These are phyloP conservation scores for Neurospora africana DNA, from an alignment of 495 filamentous ascomycete species.

Conservation along the genomic window DNA sequence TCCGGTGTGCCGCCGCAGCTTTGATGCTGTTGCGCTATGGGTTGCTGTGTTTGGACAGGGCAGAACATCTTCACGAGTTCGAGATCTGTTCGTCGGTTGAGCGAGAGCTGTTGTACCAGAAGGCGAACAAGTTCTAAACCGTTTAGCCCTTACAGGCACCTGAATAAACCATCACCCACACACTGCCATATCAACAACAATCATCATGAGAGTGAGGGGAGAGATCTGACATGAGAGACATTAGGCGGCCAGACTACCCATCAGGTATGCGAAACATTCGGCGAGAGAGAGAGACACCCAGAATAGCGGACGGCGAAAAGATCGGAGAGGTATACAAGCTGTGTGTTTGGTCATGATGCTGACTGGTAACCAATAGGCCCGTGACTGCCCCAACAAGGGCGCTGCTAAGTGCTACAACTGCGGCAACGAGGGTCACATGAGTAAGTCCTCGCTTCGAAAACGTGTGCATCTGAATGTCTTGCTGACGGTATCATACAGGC, in stretches of 20 bases:
- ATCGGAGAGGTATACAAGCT: constrained; percentile 10
- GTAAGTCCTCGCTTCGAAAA: constrained; percentile 36
- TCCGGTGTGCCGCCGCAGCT: neutral
- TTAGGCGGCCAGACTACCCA: constrained; percentile 40
- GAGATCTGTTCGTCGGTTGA: neutral
- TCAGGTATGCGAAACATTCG: constrained; percentile 33
- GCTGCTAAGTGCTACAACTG: constrained; percentile 69
- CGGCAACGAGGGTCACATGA: constrained; percentile 76
- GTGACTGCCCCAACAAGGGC: constrained; percentile 90
- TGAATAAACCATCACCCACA: constrained; percentile 1
- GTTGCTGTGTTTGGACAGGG: neutral
- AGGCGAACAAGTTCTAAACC: constrained; percentile 8
- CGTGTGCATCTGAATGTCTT: neutral
- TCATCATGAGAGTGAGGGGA: constrained; percentile 12
- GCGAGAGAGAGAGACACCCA: constrained; percentile 12
- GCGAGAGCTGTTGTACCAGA: constrained; percentile 1
- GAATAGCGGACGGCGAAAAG: neutral
- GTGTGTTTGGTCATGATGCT: constrained; percentile 8
- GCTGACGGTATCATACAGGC: constrained; percentile 34
- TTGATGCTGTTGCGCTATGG: neutral
- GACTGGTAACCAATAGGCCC: constrained; percentile 45
- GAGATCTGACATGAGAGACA: constrained; percentile 34
- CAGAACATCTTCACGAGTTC: neutral
- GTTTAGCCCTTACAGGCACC: neutral
- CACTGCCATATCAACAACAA: constrained; percentile 8